Evolutionary conservation across 108 stramenopile species (phyloP), one percentile per base, ranked within the genome.

Genomic region (Skeletonema tropicum): DNA sequence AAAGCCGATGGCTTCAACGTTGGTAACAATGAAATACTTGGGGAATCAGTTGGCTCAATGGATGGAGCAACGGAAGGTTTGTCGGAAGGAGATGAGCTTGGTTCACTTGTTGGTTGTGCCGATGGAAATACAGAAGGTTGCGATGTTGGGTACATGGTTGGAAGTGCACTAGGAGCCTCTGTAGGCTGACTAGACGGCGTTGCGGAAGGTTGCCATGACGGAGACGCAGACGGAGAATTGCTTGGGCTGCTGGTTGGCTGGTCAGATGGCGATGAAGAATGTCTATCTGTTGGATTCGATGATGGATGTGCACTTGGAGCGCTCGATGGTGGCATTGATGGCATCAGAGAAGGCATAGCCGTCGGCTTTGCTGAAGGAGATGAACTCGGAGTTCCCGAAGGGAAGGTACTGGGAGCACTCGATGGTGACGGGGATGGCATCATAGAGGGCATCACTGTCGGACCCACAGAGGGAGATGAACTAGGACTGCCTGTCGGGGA

Each of bases 161-260:
- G 61, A 10, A 7, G 6, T 55, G 48, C n/a, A 49, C 48, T 49
- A 7, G 48, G 48, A 49, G 19, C 6, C 2, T 19, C 14, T 17
- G 71, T 65, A 4, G 71, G 64, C 14, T 45, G 64, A 49, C 29
- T 25, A 31, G 71, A 73, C 41, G 71, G 64, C 6, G 72, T 31
- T 66, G 26, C 9, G 19, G 52, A 31, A 12, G 46, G 65, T 31
- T 46, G 42, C 21, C 5, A 23, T 21, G 17, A 35, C 21, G 72
- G 65, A 36, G 64, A 66, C 11, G 6, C 21, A 12, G 72, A 73
- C 3, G 72, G 70, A 33, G 39, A 31, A 10, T 9, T 13, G 23
- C 26, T 30, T 64, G 69, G 32, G 36, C 2, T 33, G 15, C 30
- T 8, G 19, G 46, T 49, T 41, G 39, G 65, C 17, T 31, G n/a